A percentile compares a stretch with the other conserved stretches of the same genome.
These are phyloP conservation scores for Picea mariana DNA, from an alignment of 83 land plant species.

Conservation along the genomic window DNA sequence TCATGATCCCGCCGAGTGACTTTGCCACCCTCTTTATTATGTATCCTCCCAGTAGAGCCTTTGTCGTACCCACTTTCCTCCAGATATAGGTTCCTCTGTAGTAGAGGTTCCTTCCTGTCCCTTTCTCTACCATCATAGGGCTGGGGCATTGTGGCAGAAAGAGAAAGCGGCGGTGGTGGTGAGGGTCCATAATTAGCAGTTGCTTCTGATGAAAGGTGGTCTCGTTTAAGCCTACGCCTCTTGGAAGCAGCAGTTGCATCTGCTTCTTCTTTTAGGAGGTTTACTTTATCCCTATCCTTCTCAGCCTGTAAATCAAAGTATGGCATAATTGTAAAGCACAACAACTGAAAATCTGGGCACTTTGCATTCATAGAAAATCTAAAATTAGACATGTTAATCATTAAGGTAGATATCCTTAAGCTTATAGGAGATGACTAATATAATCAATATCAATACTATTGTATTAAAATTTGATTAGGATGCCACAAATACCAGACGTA, in stretches of 20 bases:
- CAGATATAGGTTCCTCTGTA: conserved; percentile 62
- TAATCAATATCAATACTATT: background rate
- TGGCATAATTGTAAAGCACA: background rate
- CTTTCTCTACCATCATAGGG: conserved; percentile 86
- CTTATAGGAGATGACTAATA: background rate
- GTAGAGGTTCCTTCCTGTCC: conserved; percentile 66
- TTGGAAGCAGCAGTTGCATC: conserved; percentile 63
- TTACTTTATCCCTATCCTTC: conserved; percentile 82
- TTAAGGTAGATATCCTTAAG: background rate
- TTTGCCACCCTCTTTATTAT: conserved; percentile 76
- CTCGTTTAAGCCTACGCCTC: conserved; percentile 86
- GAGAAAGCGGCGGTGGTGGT: conserved; percentile 47
- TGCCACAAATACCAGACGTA: background rate
- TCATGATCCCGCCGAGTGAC: conserved; percentile 79
- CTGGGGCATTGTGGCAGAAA: conserved; percentile 34
- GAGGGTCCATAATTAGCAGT: conserved; percentile 59
- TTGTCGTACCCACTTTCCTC: conserved; percentile 62
- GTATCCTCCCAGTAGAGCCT: conserved; percentile 48
- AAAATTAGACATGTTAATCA: background rate
- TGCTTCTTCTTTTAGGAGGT: conserved; percentile 52
- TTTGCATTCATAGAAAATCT: background rate
- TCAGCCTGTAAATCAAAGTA: conserved; percentile 2
- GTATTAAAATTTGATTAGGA: background rate
- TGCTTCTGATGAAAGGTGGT: conserved; percentile 51
- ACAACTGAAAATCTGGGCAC: background rate